These are phyloP conservation scores for Canavalia gladiata DNA, from an alignment of 306 rosid species.

Conservation along the genomic window DNA sequence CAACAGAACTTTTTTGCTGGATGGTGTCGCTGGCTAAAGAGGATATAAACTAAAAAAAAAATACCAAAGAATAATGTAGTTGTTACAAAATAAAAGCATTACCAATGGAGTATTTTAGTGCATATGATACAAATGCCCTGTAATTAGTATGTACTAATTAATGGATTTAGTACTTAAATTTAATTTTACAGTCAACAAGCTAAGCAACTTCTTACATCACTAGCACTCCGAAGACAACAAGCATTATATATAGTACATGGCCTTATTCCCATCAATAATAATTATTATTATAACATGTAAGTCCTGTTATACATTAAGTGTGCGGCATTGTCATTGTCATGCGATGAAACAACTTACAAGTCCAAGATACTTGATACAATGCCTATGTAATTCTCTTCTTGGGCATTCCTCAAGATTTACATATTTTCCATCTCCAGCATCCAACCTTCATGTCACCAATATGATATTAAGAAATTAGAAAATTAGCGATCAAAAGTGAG, in stretches of 20 bases:
- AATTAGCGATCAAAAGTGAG: slow-evolving; percentile 17
- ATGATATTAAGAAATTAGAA: slow-evolving; percentile 19
- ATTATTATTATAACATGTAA: too few species aligned
- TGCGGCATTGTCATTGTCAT: too few species aligned
- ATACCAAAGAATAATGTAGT: not conserved
- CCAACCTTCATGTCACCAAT: slow-evolving; percentile 73
- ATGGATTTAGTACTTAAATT: slow-evolving; percentile 37
- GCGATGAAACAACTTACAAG: slow-evolving; percentile 61
- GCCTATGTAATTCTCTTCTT: slow-evolving; percentile 64
- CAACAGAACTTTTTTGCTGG: too few species aligned
- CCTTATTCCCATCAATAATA: not conserved
- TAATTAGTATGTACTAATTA: slow-evolving; percentile 12
- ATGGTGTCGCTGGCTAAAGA: too few species aligned
- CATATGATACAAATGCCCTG: slow-evolving; percentile 17
- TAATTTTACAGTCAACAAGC: slow-evolving; percentile 26
- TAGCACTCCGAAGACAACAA: slow-evolving; percentile 43
- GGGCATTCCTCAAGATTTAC: slow-evolving; percentile 67
- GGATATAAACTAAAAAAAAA: too few species aligned
- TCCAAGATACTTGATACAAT: slow-evolving; percentile 86
- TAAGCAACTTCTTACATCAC: slow-evolving; percentile 27
- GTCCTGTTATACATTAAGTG: too few species aligned
- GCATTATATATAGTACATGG: not conserved
- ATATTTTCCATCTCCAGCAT: slow-evolving; percentile 89
- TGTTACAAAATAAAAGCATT: slow-evolving; percentile 21
- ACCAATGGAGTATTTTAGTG: not conserved